These are phyloP conservation scores for Coemansia sp. DNA, from an alignment of 192 early-diverging fungal genomes.

Conservation along the genomic window DNA sequence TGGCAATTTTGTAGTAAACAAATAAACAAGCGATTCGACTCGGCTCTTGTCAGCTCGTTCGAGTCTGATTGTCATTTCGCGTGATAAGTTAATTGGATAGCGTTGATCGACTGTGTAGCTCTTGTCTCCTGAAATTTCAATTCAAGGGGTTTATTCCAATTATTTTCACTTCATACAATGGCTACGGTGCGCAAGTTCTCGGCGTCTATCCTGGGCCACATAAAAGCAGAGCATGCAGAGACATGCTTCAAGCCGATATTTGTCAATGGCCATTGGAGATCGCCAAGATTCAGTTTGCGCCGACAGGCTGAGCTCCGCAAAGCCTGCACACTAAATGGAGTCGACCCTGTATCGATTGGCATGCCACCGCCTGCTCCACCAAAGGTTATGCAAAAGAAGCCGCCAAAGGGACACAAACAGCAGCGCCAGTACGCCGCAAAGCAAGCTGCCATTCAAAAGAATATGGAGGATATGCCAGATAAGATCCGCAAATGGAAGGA, in stretches of 20 bases:
- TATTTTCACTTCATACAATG: conserved; percentile 10
- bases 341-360: conserved; percentile 56
- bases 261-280: conserved; percentile 54
- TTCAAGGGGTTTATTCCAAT: neutral
- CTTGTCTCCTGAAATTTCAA: neutral
- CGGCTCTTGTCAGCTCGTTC: too few relatives aligned
- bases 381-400: conserved; percentile 48
- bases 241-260: conserved; percentile 39
- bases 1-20: too few relatives aligned
- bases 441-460: conserved; percentile 41
- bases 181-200: conserved; percentile 46
- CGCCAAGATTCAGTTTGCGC: conserved; percentile 52
- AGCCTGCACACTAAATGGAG: conserved; percentile 49
- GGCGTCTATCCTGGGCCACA: conserved; percentile 22
- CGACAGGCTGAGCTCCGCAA: conserved; percentile 64
- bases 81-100: too few relatives aligned
- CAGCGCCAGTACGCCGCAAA: conserved; percentile 40
- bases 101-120: too few relatives aligned
- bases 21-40: too few relatives aligned
- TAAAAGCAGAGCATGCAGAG: conserved; percentile 18
- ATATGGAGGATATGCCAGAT: conserved; percentile 50
- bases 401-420: conserved; percentile 54
- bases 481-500: conserved; percentile 55
- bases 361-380: conserved; percentile 31
- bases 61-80: too few relatives aligned